A percentile compares a stretch with the other conserved stretches of the same genome.
Conservation (phyloP, 2,329 filamentous ascomycete species). For the Neophaeococcomyces mojaviensis region DNA sequence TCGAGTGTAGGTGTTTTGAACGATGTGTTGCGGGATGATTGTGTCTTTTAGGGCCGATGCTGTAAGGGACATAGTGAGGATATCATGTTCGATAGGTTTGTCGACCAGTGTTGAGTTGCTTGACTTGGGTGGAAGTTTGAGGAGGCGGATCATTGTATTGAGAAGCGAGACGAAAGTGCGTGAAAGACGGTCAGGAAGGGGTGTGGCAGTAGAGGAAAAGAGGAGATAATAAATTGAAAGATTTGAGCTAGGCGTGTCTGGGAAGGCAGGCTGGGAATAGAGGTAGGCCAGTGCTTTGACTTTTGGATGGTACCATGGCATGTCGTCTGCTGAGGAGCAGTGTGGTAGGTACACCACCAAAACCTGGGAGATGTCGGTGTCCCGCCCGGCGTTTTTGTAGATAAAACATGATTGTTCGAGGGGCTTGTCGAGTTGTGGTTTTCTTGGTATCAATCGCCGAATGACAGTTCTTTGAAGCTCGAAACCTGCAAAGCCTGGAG, state of each 20-base stretch:
- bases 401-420: slow-evolving; percentile 79
- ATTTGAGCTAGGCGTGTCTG: slow-evolving; percentile 19
- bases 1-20: slow-evolving; percentile 74
- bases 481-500: slow-evolving; percentile 26
- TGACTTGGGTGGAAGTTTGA: slow-evolving; percentile 9
- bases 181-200: slow-evolving; percentile 32
- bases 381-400: slow-evolving; percentile 35
- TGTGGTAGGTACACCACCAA: slow-evolving; percentile 76
- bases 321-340: slow-evolving; percentile 48
- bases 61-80: slow-evolving; percentile 50
- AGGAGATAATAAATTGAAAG: slow-evolving; percentile 47
- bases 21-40: slow-evolving; percentile 64
- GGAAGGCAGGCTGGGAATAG: slow-evolving; percentile 50
- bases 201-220: slow-evolving; percentile 32
- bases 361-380: slow-evolving; percentile 3
- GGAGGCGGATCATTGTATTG: slow-evolving; percentile 31
- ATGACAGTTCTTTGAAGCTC: slow-evolving; percentile 58
- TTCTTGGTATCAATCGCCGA: slow-evolving; percentile 72
- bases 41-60: slow-evolving; percentile 81
- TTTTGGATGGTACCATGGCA: slow-evolving; percentile 83
- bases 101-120: slow-evolving; percentile 57
- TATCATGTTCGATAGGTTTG: slow-evolving; percentile 58
- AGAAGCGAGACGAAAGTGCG: slow-evolving; percentile 32
- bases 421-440: slow-evolving; percentile 64
- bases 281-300: slow-evolving; percentile 68